Base-by-base conservation (phyloP, 441 rosid genomes). In the Erodium texanum region DNA sequence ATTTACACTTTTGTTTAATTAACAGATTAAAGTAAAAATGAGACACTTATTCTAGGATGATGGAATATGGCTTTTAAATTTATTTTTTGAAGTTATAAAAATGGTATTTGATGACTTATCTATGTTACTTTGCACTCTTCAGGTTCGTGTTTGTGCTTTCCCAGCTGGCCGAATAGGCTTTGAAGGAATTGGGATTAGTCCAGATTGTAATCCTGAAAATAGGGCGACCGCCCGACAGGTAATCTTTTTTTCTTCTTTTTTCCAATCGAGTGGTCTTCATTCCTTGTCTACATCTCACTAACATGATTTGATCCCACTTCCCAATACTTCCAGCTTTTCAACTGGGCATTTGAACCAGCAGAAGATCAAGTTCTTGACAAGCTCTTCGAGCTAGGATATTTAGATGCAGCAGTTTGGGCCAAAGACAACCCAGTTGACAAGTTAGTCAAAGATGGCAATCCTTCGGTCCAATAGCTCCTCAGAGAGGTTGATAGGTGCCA, bases 341-440 rank as follows among this genome's bases (percentile, higher is more conserved):
- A 64, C 56, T 93, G 96, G 99, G 96, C 99, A 32, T 75, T 93
- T 64, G 96, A 89, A 84, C 99, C 97, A 64, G 97, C 97, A 62
- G 87, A 71, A 70, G 97, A 91, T 76, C 76, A 71, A 8, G 67
- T 91, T 41, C 87, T 93, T 38, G 97, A 89, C 67, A 68, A 72
- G 66, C 87, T 93, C 65, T 93, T 89, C 69, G 89, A 89, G 81
- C 73, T 82, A 0, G 99, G 99, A 63, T 89, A 88, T 70, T 68
- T 70, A 12, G 96, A 93, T 74, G 97, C 96, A 14, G 88, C 85
- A 0, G 85, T 74, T 15, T 93, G 97, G 97, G 89, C 91, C 10
- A 78, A 76, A 71, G 63, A 75, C 58, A 93, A 91, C 80, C 96
- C 91, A 5, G 83, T 75, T 22, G 82, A 82, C 18, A 66, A 84